These are phyloP conservation scores for Colletotrichum navitas DNA, from an alignment of 2,329 filamentous ascomycete species.

Conservation along the genomic window DNA sequence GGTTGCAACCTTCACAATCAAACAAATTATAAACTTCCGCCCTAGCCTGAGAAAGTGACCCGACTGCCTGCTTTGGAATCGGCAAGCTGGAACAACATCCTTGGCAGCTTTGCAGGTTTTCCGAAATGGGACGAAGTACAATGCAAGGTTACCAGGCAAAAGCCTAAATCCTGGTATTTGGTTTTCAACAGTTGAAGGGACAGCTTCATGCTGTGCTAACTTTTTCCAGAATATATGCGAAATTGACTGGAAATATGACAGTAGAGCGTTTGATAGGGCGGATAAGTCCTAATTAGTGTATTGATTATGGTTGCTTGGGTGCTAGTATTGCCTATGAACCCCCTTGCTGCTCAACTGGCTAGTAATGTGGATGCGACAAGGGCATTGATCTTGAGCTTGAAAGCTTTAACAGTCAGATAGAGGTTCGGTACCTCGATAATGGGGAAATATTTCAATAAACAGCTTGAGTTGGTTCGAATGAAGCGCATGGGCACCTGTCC, in stretches of 20 bases:
- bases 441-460: not conserved
- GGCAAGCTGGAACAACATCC: slow-evolving; percentile 13
- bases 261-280: not conserved
- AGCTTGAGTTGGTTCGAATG: not conserved
- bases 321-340: not conserved
- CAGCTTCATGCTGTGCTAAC: not conserved
- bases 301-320: not conserved
- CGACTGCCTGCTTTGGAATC: not conserved
- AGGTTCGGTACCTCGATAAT: not conserved
- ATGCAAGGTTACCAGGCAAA: not conserved
- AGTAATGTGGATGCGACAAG: no score
- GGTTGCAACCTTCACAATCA: not conserved
- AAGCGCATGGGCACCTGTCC: not conserved
- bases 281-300: no score
- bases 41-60: not conserved
- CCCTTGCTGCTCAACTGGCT: not conserved
- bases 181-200: not conserved
- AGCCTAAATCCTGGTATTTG: not conserved
- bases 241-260: not conserved
- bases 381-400: not conserved
- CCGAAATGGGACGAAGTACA: not conserved
- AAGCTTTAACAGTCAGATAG: no score
- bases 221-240: not conserved
- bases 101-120: slow-evolving; percentile 17
- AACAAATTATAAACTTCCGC: not conserved